Evolutionary conservation across 768 basidiomycete genomes (phyloP).

Genomic region (Hydnum rufescens): DNA sequence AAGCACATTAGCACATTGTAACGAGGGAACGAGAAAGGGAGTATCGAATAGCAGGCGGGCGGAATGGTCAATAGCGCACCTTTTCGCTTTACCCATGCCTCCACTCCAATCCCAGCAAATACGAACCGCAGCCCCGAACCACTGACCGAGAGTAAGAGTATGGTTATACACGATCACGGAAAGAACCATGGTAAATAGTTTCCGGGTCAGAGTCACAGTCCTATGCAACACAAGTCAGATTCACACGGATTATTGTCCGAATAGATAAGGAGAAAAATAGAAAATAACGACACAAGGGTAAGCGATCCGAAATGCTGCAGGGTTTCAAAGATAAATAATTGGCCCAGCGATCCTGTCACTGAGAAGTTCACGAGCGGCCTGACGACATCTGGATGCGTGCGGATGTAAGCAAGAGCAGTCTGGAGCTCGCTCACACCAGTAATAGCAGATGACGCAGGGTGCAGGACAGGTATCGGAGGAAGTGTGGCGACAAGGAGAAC

Average conservation of each 20-base stretch:
- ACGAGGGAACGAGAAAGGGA: not conserved
- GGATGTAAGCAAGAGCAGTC: constrained; percentile 53
- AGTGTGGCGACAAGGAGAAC: constrained; percentile 54
- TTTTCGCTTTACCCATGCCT: constrained; percentile 79
- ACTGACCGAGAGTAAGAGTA: constrained; percentile 63
- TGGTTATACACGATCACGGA: constrained; percentile 89
- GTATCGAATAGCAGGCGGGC: not conserved
- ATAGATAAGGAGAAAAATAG: not conserved
- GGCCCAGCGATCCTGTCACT: constrained; percentile 80
- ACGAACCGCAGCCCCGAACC: constrained; percentile 84
- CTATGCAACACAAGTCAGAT: constrained; percentile 20
- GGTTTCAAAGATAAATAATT: constrained; percentile 96
- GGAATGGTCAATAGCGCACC: no score
- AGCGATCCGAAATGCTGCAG: constrained; percentile 78
- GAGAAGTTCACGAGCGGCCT: constrained; percentile 66
- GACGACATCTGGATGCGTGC: constrained; percentile 53
- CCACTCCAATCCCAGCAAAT: constrained; percentile 87
- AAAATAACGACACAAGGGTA: constrained; percentile 57
- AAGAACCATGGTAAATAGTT: constrained; percentile 94
- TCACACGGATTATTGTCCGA: not conserved
- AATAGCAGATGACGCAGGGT: constrained; percentile 23
- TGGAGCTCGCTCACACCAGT: constrained; percentile 28
- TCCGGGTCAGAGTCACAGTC: constrained; percentile 88
- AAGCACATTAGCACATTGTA: constrained; percentile 4
- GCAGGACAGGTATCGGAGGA: constrained; percentile 64